phyloP scores from a whole-genome alignment of 257 asterid genomes.

The Solanum chmielewskii region DNA sequence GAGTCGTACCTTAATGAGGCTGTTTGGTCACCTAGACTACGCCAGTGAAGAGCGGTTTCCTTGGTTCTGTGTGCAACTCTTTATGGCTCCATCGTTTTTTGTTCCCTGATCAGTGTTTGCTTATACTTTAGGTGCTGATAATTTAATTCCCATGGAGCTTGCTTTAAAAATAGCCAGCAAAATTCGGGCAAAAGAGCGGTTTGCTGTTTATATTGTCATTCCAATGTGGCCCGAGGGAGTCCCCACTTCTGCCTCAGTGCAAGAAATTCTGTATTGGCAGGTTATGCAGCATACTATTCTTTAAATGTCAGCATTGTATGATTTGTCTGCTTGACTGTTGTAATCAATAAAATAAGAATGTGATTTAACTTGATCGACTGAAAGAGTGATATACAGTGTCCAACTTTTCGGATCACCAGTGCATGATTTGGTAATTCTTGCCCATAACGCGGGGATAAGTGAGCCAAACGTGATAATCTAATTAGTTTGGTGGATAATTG shows the following conservation, averaged over 20 bases:
- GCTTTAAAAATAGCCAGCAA: constrained; percentile 81
- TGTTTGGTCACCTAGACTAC: not conserved
- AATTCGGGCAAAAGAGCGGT: constrained; percentile 69
- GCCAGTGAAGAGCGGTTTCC: not conserved
- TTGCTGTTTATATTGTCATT: constrained; percentile 65
- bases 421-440: not conserved
- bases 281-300: constrained; percentile 16
- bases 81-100: not conserved
- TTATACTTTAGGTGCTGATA: constrained; percentile 67
- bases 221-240: constrained; percentile 99
- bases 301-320: not conserved
- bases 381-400: not conserved
- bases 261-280: constrained; percentile 96
- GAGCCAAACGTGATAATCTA: not conserved
- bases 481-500: not conserved
- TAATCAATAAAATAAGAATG: not conserved
- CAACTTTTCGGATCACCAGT: not conserved
- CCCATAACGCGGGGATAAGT: not conserved
- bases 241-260: constrained; percentile 79
- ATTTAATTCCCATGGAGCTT: constrained; percentile 82
- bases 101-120: not conserved
- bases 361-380: not conserved
- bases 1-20: not conserved
- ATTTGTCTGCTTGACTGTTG: not conserved
- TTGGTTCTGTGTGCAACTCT: not conserved